A percentile compares a stretch with the other conserved stretches of the same genome.
Conservation (phyloP, 1,284 basidiomycete genomes). For the Sporisorium iseilematis-ciliati region DNA sequence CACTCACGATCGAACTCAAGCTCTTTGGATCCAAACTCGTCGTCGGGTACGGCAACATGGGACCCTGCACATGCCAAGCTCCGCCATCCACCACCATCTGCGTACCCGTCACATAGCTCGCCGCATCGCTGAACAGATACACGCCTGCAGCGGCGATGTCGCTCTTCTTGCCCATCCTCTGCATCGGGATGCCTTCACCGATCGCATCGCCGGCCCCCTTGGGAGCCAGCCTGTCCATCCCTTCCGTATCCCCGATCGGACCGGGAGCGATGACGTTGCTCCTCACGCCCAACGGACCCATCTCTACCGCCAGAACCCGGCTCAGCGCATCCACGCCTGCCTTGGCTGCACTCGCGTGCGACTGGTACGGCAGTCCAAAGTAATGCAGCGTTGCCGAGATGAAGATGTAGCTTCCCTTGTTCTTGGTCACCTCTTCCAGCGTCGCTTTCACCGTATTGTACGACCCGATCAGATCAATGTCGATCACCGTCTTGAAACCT, state of each 20-base stretch:
- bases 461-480: conserved; percentile 92
- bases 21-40: conserved; percentile 56
- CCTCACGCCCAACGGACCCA: conserved; percentile 91
- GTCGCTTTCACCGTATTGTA: conserved; percentile 82
- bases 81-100: conserved; percentile 63
- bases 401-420: conserved; percentile 83
- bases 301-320: conserved; percentile 87
- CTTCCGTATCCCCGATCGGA: conserved; percentile 86
- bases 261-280: conserved; percentile 92
- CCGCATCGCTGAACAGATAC: conserved; percentile 90
- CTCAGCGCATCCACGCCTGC: conserved; percentile 91
- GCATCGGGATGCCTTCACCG: conserved; percentile 57
- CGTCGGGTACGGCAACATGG: conserved; percentile 66
- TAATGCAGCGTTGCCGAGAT: conserved; percentile 93
- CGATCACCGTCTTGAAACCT: conserved; percentile 86
- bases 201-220: conserved; percentile 70
- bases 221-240: conserved; percentile 79
- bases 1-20: conserved; percentile 53
- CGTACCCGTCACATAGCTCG: conserved; percentile 80
- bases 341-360: conserved; percentile 93
- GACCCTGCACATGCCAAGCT: conserved; percentile 56
- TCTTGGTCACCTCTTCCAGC: conserved; percentile 57
- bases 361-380: conserved; percentile 88
- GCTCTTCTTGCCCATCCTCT: conserved; percentile 69
- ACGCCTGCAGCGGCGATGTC: conserved; percentile 85